phyloP scores from a whole-genome alignment of 2,329 filamentous ascomycete species.

The Alternaria gansuensis region DNA sequence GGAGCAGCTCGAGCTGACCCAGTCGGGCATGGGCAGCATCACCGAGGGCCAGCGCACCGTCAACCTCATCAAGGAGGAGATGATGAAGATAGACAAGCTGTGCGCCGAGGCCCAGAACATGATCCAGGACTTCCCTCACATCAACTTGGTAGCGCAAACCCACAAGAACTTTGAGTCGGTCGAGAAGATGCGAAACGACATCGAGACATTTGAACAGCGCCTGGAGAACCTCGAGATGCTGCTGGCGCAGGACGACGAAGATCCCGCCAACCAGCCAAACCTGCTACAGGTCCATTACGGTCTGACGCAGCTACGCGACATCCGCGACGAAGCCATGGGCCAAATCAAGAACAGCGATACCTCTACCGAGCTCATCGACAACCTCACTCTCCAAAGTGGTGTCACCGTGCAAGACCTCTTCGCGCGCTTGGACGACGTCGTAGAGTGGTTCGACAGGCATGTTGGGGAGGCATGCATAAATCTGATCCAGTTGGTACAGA shows the following conservation, averaged over 20 bases:
- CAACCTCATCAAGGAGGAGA: slow-evolving; percentile 93
- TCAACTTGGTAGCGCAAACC: slow-evolving; percentile 90
- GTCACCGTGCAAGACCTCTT: slow-evolving; percentile 92
- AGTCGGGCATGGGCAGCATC: slow-evolving; percentile 89
- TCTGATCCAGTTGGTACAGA: slow-evolving; percentile 84
- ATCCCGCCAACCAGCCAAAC: slow-evolving; percentile 91
- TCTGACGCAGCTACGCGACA: slow-evolving; percentile 89
- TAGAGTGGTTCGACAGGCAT: slow-evolving; percentile 96
- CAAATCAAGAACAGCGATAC: slow-evolving; percentile 85
- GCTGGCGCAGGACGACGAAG: slow-evolving; percentile 82
- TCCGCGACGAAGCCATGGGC: slow-evolving; percentile 94
- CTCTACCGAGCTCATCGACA: slow-evolving; percentile 92
- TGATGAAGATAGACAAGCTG: slow-evolving; percentile 97
- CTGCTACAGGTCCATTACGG: slow-evolving; percentile 89
- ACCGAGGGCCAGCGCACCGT: slow-evolving; percentile 91
- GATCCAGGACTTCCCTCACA: slow-evolving; percentile 94
- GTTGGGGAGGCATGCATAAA: slow-evolving; percentile 88
- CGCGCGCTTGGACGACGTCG: slow-evolving; percentile 80
- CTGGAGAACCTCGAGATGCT: slow-evolving; percentile 79
- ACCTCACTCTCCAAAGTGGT: slow-evolving; percentile 67
- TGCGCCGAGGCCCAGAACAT: slow-evolving; percentile 97
- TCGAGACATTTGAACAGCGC: slow-evolving; percentile 85
- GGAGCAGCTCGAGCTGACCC: slow-evolving; percentile 93
- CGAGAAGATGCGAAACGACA: slow-evolving; percentile 88
- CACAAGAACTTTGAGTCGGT: slow-evolving; percentile 96